Percentiles rank a stretch among this genome's conserved stretches.
These are phyloP conservation scores for Torulaspora gathmanii DNA, from an alignment of 805 yeast genomes.

Conservation along the genomic window DNA sequence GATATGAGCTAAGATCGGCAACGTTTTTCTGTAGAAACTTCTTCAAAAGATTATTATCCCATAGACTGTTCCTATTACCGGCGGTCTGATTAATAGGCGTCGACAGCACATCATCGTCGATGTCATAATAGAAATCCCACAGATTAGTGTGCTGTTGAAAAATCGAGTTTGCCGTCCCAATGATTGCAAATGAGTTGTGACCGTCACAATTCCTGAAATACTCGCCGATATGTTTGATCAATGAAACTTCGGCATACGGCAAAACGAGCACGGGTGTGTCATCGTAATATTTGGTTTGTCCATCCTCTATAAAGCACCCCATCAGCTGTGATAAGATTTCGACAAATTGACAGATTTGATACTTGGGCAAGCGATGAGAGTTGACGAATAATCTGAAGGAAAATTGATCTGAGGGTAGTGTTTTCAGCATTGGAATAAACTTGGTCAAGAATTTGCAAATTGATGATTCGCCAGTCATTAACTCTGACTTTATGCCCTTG, in stretches of 20 bases:
- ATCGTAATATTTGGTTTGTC: constrained; percentile 36
- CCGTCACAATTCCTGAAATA: constrained; percentile 32
- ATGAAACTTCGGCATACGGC: constrained; percentile 60
- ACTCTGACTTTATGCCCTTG: constrained; percentile 15
- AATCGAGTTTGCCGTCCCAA: constrained; percentile 67
- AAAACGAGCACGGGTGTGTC: constrained; percentile 42
- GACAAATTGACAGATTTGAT: constrained; percentile 41
- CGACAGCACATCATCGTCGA: constrained; percentile 47
- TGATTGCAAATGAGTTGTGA: constrained; percentile 37
- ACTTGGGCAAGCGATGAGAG: constrained; percentile 41
- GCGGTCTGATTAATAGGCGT: constrained; percentile 12
- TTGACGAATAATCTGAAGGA: constrained; percentile 36
- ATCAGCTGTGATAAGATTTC: constrained; percentile 38
- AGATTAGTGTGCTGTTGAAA: constrained; percentile 49
- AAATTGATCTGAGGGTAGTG: constrained; percentile 39
- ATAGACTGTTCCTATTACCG: constrained; percentile 2
- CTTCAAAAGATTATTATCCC: constrained; percentile 14
- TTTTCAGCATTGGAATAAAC: constrained; percentile 36
- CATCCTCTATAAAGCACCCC: constrained; percentile 36
- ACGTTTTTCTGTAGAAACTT: constrained; percentile 13
- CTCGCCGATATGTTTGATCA: constrained; percentile 44
- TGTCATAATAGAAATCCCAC: constrained; percentile 61
- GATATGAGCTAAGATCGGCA: constrained; percentile 1
- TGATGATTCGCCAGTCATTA: constrained; percentile 25
- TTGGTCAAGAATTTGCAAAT: constrained; percentile 31